Evolutionary conservation across 1,284 basidiomycete genomes (phyloP), one percentile per base, ranked within the genome.

Genomic region (Cutaneotrichosporon cavernicola): DNA sequence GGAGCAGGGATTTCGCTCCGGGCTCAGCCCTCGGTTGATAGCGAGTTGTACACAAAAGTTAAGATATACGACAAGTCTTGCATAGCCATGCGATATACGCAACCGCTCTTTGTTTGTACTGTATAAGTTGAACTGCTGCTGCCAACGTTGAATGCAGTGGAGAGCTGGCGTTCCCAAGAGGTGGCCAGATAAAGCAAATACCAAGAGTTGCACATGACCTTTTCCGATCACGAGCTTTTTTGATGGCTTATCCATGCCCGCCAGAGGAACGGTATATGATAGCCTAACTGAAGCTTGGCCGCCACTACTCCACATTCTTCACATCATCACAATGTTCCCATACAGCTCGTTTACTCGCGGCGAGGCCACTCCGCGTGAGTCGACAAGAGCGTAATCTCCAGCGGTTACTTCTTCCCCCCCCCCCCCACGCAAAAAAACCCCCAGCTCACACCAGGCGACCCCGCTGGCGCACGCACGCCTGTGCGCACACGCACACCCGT

Each of bases 341-440:
- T 22, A 51, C 22, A 51, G 26, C 26, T 30, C 26, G 22, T 51
- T 51, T 22, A 30, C 49, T 22, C 49, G 49, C 13, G 49, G 49
- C 49, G 49, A 51, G 30, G 49, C 49, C 14, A 49, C 47, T 7
- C 47, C 47, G 5, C 49, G 49, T 51, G 49, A 26, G 49, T 51
- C 26, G 3, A 26, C 26, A 3, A 26, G n/a, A n/a, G n/a, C n/a
- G n/a, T n/a, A n/a, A n/a, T n/a, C n/a, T 26, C 26, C 26, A 26
- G 26, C 26, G 2, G 26, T 26, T 26, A 26, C 26, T 36, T 36
- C 2, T 36, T 5, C 34, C 34, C 14, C 26, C 22, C 22, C n/a
- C n/a, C n/a, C n/a, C n/a, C n/a, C n/a, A n/a, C n/a, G n/a, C n/a
- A n/a, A n/a, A n/a, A n/a, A n/a, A 52, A 14, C 2, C 26, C 3